Percentiles rank a stretch among this genome's conserved stretches.
These are phyloP conservation scores for Capronia americana DNA, from an alignment of 2,329 filamentous ascomycete species.

Conservation along the genomic window DNA sequence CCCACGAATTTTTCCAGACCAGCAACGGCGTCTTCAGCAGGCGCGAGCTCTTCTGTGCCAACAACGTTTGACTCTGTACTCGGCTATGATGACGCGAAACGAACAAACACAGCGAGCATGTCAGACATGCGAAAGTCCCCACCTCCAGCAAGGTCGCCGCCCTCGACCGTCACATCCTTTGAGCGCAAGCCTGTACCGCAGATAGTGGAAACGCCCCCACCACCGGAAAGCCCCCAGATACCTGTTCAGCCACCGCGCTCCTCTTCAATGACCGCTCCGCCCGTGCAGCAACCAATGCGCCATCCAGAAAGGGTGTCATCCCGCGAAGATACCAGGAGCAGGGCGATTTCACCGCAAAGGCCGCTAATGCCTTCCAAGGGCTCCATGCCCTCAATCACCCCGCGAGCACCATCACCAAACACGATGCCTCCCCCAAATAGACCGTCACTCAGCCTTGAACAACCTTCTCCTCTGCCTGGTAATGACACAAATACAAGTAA, in stretches of 20 bases:
- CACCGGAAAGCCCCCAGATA: conserved; percentile 32
- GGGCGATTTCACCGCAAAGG: conserved; percentile 51
- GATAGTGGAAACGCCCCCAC: conserved; percentile 51
- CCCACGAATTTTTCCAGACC: conserved; percentile 40
- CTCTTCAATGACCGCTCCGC: conserved; percentile 41
- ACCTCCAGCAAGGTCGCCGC: conserved; percentile 63
- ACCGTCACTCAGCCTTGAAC: conserved; percentile 63
- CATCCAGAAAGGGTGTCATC: conserved; percentile 61
- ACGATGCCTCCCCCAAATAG: conserved; percentile 44
- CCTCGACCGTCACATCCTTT: conserved; percentile 60
- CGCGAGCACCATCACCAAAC: conserved; percentile 39
- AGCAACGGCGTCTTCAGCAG: conserved; percentile 26
- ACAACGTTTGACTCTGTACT: conserved; percentile 43
- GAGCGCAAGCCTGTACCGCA: conserved; percentile 59
- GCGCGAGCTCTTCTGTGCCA: conserved; percentile 19
- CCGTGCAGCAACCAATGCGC: conserved; percentile 41
- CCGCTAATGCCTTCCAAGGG: conserved; percentile 46
- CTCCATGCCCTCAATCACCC: conserved; percentile 23
- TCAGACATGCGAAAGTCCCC: conserved; percentile 56
- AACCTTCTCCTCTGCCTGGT: conserved; percentile 74
- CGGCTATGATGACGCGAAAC: conserved; percentile 42
- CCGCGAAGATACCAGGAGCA: conserved; percentile 47
- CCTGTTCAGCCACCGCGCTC: conserved; percentile 27
- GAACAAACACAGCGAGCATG: conserved; percentile 47
- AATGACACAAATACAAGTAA: conserved; percentile 75